phyloP scores from a whole-genome alignment of 768 basidiomycete genomes.

The Kwoniella sp. region DNA sequence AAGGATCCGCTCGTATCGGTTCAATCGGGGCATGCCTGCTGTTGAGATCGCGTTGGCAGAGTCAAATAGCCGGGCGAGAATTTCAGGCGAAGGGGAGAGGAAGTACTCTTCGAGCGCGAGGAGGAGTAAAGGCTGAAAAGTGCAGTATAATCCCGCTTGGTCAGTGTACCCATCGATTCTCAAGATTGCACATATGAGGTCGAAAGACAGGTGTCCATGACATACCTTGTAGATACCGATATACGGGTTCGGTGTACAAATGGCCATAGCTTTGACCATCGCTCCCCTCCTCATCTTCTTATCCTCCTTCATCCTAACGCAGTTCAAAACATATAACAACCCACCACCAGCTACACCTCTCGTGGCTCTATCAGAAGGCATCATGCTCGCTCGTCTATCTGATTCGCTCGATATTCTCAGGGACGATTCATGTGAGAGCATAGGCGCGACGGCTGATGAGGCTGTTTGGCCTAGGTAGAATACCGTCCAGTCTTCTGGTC shows the following conservation, averaged over 20 bases:
- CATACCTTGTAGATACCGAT: conserved; percentile 89
- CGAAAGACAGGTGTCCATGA: too few species aligned
- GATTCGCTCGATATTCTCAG: conserved; percentile 20
- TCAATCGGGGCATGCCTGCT: conserved; percentile 72
- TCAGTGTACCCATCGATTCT: too few species aligned
- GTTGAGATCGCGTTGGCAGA: conserved; percentile 90
- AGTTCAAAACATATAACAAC: conserved; percentile 81
- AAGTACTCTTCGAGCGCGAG: conserved; percentile 97
- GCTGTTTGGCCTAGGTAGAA: conserved; percentile 96
- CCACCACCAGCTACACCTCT: conserved; percentile 43
- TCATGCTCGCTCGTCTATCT: conserved; percentile 16
- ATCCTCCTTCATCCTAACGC: conserved; percentile 89
- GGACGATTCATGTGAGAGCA: conserved; percentile 62
- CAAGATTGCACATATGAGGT: background rate
- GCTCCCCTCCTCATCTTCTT: conserved; percentile 85
- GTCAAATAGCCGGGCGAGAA: conserved; percentile 85
- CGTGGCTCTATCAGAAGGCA: conserved; percentile 27
- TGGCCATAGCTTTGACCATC: conserved; percentile 88
- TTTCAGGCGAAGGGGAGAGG: conserved; percentile 80
- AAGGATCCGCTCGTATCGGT: conserved; percentile 79
- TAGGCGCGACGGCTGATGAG: conserved; percentile 80
- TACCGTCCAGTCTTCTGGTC: conserved; percentile 95
- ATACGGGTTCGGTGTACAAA: conserved; percentile 88
- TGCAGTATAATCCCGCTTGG: background rate
- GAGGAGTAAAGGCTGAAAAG: conserved; percentile 78